A percentile compares a stretch with the other conserved stretches of the same genome.
Conservation (phyloP, 371 early-diverging fungal genomes). For the Mucor piriformis region DNA sequence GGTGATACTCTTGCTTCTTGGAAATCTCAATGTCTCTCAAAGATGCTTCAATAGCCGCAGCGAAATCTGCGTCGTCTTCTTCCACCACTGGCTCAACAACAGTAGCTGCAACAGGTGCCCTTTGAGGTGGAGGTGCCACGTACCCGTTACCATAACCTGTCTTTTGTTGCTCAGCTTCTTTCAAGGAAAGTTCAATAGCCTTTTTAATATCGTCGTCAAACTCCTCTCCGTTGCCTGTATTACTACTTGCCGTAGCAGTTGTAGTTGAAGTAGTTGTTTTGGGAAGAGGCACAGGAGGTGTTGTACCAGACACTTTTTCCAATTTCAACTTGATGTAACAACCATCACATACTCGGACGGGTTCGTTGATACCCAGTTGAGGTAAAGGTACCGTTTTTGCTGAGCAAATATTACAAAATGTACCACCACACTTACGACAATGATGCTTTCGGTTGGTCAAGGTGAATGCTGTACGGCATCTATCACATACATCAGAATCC, state of each 20-base stretch:
- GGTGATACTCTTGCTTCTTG: constrained; percentile 12
- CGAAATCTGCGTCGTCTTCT: constrained; percentile 87
- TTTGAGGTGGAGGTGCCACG: constrained; percentile 24
- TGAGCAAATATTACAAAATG: constrained; percentile 92
- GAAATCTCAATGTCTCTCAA: constrained; percentile 63
- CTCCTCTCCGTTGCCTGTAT: constrained; percentile 48
- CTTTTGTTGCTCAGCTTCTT: constrained; percentile 68
- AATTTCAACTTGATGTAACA: constrained; percentile 77
- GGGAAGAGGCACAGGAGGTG: neutral
- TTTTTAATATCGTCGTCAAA: constrained; percentile 84
- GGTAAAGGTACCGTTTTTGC: constrained; percentile 84
- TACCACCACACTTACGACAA: constrained; percentile 94
- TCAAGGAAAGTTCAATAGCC: constrained; percentile 89
- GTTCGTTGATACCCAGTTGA: constrained; percentile 84
- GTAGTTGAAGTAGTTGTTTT: constrained; percentile 2
- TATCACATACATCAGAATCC: constrained; percentile 90
- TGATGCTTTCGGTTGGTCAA: constrained; percentile 97
- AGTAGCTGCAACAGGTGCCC: constrained; percentile 2
- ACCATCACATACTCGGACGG: constrained; percentile 93
- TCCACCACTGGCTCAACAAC: constrained; percentile 38
- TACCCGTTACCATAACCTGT: constrained; percentile 36
- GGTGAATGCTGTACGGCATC: constrained; percentile 92
- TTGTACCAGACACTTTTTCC: constrained; percentile 30
- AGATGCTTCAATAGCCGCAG: constrained; percentile 94
- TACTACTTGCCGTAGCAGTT: constrained; percentile 3